Evolutionary conservation across 805 yeast genomes (phyloP), one percentile per base, ranked within the genome.

Genomic region (Candida tibetensis): DNA sequence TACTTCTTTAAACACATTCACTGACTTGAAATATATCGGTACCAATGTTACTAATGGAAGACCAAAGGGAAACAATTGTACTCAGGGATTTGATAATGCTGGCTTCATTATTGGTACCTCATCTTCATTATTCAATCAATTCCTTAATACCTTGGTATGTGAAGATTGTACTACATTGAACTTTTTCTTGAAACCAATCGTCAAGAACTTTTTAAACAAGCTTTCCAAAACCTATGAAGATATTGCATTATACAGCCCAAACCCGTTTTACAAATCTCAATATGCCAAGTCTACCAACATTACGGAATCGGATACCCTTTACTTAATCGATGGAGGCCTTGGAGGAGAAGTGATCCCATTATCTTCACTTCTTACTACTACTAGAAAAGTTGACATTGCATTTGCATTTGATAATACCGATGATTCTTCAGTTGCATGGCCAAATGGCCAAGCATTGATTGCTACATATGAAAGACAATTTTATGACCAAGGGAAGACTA

Each of bases 401-500:
- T 55, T 67, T 49, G 66, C 72, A 0, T 60, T 63, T 36, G 72
- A 66, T 44, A 60, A 53, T 34, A 44, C 54, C 2, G 54, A 53
- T 25, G 64, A 59, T 37, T 44, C 49, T n/a, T 48, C 47, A 1
- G 53, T 52, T 13, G 45, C 45, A 16, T 66, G 67, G 67, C 70
- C 71, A 10, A 46, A 54, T 34, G 72, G 72, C 6, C 33, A 53
- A 6, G 46, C 67, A 1, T 47, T 66, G 38, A 47, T 59, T 28
- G 40, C 51, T 21, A 58, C 67, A 3, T 66, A 63, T 41, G 57
- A 60, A 38, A 48, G 69, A 10, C 71, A 65, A 37, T 65, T 64
- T 41, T 43, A 51, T 12, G 28, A 37, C 1, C 73, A 74, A 47
- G 82, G 81, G 19, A 69, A 73, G 45, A 76, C 77, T 34, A 75